Conservation (phyloP, 2,329 filamentous ascomycete genomes). For the Colletotrichum kahawae region DNA sequence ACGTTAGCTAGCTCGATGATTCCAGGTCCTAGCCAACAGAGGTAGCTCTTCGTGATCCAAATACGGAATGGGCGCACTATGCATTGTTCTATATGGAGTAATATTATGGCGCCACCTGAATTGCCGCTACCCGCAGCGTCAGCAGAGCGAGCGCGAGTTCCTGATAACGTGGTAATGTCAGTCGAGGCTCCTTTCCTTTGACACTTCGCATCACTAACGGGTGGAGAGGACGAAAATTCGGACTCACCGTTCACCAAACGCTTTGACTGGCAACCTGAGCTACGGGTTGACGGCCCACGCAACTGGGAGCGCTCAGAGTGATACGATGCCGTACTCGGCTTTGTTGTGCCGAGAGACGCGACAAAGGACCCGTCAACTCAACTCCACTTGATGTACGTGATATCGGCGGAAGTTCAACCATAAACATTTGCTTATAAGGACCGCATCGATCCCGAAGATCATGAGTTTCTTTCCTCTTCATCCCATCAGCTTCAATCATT, state of each 20-base stretch:
- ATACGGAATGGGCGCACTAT: not conserved
- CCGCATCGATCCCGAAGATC: not conserved
- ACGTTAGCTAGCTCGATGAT: not conserved
- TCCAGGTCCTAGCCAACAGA: not conserved
- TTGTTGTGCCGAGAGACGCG: not conserved
- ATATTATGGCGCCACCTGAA: not conserved
- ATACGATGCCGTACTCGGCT: constrained; percentile 6
- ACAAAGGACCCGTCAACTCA: not conserved
- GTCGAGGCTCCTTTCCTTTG: not conserved
- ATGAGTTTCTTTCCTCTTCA: not conserved
- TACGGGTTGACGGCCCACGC: not conserved
- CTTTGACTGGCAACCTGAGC: not conserved
- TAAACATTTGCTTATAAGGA: not conserved
- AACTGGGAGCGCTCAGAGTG: not conserved
- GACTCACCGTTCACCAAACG: constrained; percentile 5
- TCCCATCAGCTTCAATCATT: not conserved
- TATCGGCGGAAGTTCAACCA: not conserved
- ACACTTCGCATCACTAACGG: not conserved
- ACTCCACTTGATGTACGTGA: not conserved
- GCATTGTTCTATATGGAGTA: not conserved
- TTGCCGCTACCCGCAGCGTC: not conserved
- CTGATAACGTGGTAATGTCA: not conserved
- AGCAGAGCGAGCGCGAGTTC: not conserved
- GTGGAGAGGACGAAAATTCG: not conserved
- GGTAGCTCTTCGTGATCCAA: not conserved